A percentile compares a stretch with the other conserved stretches of the same genome.
Evolutionary conservation across 305 asterid genomes (phyloP).

Genomic region (Rubia occidens): DNA sequence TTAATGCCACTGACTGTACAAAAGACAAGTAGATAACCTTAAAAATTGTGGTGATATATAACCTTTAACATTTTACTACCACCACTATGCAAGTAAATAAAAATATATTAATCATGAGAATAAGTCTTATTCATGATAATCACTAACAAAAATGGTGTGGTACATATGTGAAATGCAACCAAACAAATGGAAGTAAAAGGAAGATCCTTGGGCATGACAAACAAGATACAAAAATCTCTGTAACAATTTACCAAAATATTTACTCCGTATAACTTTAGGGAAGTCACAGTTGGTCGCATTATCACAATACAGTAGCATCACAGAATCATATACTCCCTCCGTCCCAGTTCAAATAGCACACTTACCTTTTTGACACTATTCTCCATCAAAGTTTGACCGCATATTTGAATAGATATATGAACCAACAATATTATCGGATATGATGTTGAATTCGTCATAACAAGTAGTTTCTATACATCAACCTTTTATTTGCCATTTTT

Average conservation of each 20-base stretch:
- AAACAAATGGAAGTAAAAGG: neutral
- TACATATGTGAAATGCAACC: neutral
- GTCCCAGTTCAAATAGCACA: too few species aligned
- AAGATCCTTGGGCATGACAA: slow-evolving; percentile 3
- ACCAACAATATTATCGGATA: too few species aligned
- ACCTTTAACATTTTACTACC: neutral
- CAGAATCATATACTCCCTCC: neutral
- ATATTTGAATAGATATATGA: too few species aligned
- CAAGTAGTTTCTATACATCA: too few species aligned
- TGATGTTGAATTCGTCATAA: too few species aligned
- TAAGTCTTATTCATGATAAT: neutral
- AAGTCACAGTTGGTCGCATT: neutral
- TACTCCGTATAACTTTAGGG: neutral
- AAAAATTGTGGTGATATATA: neutral
- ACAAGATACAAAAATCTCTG: too few species aligned
- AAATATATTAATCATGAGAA: neutral
- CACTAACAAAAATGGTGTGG: neutral
- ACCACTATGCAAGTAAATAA: neutral
- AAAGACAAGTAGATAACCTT: slow-evolving; percentile 12
- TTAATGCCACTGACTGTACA: slow-evolving; percentile 62
- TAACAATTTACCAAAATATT: neutral
- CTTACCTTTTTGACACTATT: too few species aligned
- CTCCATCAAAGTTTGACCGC: too few species aligned
- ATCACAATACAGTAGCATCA: neutral
- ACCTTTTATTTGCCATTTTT: too few species aligned